Percentiles rank a stretch among this genome's conserved stretches.
Evolutionary conservation across 2,329 filamentous ascomycete genomes (phyloP).

Genomic region (Sclerotinia spermophila): DNA sequence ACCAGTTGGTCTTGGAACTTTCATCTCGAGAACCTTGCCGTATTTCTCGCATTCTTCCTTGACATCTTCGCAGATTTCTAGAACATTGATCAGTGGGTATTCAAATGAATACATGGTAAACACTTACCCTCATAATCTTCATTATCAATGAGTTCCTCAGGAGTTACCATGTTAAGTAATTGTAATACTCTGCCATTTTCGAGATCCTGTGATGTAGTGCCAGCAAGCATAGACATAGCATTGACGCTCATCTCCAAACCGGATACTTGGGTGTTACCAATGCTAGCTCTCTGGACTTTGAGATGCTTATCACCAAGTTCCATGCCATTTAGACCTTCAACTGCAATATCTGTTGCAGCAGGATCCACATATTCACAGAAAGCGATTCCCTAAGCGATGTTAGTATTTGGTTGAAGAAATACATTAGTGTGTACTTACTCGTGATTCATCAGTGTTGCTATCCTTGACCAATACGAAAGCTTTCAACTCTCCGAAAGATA

Average conservation of each 20-base stretch:
- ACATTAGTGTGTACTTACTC: slow-evolving; percentile 56
- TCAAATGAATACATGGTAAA: background rate
- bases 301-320: slow-evolving; percentile 83
- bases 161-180: slow-evolving; percentile 96
- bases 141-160: slow-evolving; percentile 87
- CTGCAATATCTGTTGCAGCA: slow-evolving; percentile 71
- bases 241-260: slow-evolving; percentile 95
- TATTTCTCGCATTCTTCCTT: slow-evolving; percentile 91
- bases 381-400: slow-evolving; percentile 69
- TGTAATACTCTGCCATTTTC: slow-evolving; percentile 84
- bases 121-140: slow-evolving; percentile 88
- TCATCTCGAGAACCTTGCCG: slow-evolving; percentile 79
- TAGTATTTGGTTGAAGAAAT: slow-evolving; percentile 29
- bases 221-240: slow-evolving; percentile 95
- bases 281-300: slow-evolving; percentile 83
- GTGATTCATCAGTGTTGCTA: slow-evolving; percentile 75
- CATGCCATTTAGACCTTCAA: slow-evolving; percentile 90
- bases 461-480: slow-evolving; percentile 91
- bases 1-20: slow-evolving; percentile 83
- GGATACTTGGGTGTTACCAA: slow-evolving; percentile 87
- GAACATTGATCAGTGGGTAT: slow-evolving; percentile 38
- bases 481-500: slow-evolving; percentile 89
- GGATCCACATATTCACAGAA: slow-evolving; percentile 93
- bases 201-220: slow-evolving; percentile 73
- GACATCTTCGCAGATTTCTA: slow-evolving; percentile 92